These are phyloP conservation scores for Dioszegia crocea DNA, from an alignment of 768 basidiomycete species.

Conservation along the genomic window DNA sequence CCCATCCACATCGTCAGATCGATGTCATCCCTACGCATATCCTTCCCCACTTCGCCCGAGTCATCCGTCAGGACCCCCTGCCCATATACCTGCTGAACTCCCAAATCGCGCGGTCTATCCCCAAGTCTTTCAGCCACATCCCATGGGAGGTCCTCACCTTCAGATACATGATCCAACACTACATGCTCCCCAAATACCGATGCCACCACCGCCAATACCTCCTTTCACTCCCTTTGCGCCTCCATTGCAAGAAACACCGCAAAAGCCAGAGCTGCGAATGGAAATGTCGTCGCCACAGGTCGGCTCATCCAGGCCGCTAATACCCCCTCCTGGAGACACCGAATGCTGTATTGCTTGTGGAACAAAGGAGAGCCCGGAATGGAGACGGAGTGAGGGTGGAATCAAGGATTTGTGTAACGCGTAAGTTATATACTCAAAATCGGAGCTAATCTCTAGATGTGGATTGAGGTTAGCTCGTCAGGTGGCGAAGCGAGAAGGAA, in stretches of 20 bases:
- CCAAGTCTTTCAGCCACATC: no score
- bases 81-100: no score
- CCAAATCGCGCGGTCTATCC: no score
- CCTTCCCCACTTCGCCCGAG: no score
- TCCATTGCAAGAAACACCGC: not conserved
- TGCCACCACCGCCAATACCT: not conserved
- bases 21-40: no score
- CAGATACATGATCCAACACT: no score
- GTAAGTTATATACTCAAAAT: conserved; percentile 30
- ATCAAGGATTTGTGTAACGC: conserved; percentile 49
- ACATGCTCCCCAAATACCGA: no score
- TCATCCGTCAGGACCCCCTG: no score
- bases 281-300: not conserved
- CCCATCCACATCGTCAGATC: no score
- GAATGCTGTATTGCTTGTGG: conserved; percentile 43
- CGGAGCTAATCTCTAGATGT: conserved; percentile 28
- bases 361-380: conserved; percentile 43
- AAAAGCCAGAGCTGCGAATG: not conserved
- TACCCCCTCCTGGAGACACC: conserved; percentile 42
- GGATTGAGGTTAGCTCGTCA: conserved; percentile 44
- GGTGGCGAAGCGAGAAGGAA: conserved; percentile 45
- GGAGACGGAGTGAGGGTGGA: conserved; percentile 45
- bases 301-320: conserved; percentile 26
- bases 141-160: no score
- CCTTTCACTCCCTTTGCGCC: not conserved